phyloP scores from a whole-genome alignment of 2,329 filamentous ascomycete species.

The Trichophyton verrucosum region DNA sequence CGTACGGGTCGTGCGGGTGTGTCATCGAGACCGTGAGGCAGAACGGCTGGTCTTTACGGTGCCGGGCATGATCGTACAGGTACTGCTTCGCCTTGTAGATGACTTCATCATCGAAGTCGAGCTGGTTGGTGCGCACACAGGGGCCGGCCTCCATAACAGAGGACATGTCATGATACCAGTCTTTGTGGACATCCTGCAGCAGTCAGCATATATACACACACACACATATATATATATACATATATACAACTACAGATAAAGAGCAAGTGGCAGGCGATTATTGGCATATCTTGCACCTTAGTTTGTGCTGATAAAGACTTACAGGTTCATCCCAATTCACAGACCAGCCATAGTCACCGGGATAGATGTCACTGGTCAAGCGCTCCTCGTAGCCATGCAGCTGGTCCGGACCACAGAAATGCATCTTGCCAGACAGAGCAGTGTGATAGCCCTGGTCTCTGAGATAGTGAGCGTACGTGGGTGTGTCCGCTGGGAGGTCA shows the following conservation, averaged over 20 bases:
- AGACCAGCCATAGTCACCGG: constrained; percentile 85
- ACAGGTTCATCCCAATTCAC: constrained; percentile 89
- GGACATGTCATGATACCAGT: constrained; percentile 95
- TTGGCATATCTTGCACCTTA: background rate
- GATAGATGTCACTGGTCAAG: constrained; percentile 91
- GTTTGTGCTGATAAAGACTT: constrained; percentile 13
- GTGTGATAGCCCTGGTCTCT: constrained; percentile 79
- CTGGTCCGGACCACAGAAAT: constrained; percentile 75
- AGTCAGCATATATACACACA: background rate
- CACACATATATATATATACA: background rate
- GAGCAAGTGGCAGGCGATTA: background rate
- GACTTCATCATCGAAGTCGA: constrained; percentile 93
- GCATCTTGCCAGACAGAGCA: constrained; percentile 88
- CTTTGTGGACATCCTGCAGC: constrained; percentile 47
- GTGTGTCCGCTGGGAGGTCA: constrained; percentile 68
- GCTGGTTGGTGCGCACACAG: constrained; percentile 83
- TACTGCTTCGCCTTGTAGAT: constrained; percentile 87
- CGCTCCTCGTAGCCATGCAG: constrained; percentile 87
- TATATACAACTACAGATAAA: background rate
- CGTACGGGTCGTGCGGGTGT: constrained; percentile 90
- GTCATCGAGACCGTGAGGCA: constrained; percentile 85
- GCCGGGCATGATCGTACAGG: constrained; percentile 79
- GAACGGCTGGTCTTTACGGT: constrained; percentile 66
- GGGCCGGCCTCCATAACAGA: constrained; percentile 82
- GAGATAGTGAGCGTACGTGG: constrained; percentile 87